Base-by-base conservation (phyloP, 2,329 filamentous ascomycete species). In the Colletotrichum aenigma region DNA sequence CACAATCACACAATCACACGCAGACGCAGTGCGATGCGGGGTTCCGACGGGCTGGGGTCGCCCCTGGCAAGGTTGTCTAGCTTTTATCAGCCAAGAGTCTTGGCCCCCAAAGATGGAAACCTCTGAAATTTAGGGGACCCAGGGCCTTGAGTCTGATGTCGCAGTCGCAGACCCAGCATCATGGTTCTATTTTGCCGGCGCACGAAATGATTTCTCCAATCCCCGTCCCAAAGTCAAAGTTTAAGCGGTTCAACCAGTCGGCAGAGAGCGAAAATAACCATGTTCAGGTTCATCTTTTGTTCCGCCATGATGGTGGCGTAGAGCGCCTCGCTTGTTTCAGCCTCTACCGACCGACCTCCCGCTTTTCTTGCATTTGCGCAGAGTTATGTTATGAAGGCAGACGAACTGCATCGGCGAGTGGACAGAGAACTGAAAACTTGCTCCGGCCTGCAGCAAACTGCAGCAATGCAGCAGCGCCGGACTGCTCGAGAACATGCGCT, bases 301-400 rank as follows among this genome's bases (percentile, higher is more conserved):
- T 65, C 43, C 18, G 70, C 21, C 58, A 48, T 38, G 43, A 48
- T 65, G 34, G 73, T 52, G 56, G 70, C 64, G 64, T 60, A 52
- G 43, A 52, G 52, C 70, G 60, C 70, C 69, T 68, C n/a, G 58
- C 70, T 65, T 68, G 70, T 73, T 73, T 75, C 70, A 73, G 73
- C 64, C 38, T 73, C 64, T 24, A 60, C 9, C 56, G 36, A 30
- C 15, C 28, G 13, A 52, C 66, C 66, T 61, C 66, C 32, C 66
- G 62, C 56, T 52, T 70, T 70, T 64, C n/a, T 52, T 52, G 43
- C n/a, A 52, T 52, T 21, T 21, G 43, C 43, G 43, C 43, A 12
- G 8, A 34, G 7, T 58, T 38, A 36, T 26, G 7, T 58, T 38
- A 36, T 26, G 61, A 64, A 18, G 21, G 32, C 24, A 24, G 61